Evolutionary conservation across 2,329 filamentous ascomycete genomes (phyloP).

Genomic region (Dothideomycetes sp.): DNA sequence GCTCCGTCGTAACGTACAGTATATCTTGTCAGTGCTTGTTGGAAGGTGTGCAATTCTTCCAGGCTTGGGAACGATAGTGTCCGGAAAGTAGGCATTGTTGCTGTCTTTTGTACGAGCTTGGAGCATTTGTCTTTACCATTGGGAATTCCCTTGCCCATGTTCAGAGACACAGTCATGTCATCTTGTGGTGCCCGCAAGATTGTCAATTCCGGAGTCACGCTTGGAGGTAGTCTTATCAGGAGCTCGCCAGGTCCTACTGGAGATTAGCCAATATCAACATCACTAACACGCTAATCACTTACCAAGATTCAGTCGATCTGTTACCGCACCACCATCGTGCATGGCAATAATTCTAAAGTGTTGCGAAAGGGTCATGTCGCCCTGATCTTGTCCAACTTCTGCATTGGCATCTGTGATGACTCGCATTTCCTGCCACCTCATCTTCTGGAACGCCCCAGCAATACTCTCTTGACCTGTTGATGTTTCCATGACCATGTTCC

Average conservation of each 20-base stretch:
- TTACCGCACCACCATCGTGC: constrained; percentile 66
- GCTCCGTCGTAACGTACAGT: constrained; percentile 47
- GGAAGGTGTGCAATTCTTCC: constrained; percentile 63
- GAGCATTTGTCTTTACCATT: constrained; percentile 51
- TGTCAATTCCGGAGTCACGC: constrained; percentile 48
- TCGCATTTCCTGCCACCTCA: constrained; percentile 57
- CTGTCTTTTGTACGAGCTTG: constrained; percentile 52
- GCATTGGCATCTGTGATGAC: constrained; percentile 63
- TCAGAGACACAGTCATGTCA: constrained; percentile 68
- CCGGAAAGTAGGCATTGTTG: constrained; percentile 55
- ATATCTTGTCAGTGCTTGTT: constrained; percentile 71
- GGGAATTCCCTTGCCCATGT: constrained; percentile 27
- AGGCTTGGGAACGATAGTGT: constrained; percentile 45
- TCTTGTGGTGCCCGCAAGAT: constrained; percentile 64
- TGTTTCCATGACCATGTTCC: neutral
- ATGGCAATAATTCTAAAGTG: constrained; percentile 66
- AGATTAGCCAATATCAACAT: too few relatives aligned
- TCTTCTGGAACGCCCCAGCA: constrained; percentile 27
- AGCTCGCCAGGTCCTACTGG: constrained; percentile 37
- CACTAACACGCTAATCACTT: too few relatives aligned
- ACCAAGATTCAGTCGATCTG: constrained; percentile 73
- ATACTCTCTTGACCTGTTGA: constrained; percentile 1
- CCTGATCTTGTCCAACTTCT: constrained; percentile 45
- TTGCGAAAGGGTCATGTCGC: constrained; percentile 66
- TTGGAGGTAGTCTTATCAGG: constrained; percentile 34